Conservation (phyloP, 805 yeast genomes). For the Cyberlindnera bimundalis region DNA sequence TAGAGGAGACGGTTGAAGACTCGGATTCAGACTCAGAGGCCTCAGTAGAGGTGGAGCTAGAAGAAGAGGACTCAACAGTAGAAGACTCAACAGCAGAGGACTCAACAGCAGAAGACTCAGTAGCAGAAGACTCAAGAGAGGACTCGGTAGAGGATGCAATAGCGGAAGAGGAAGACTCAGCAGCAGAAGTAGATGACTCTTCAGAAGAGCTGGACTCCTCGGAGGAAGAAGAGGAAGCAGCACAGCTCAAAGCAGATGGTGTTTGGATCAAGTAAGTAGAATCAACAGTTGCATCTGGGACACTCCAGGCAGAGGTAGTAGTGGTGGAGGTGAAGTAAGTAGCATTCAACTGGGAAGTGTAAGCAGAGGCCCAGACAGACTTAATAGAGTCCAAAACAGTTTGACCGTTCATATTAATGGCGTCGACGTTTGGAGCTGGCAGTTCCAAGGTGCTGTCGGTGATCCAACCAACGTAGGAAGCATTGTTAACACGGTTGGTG, state of each 20-base stretch:
- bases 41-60: not conserved
- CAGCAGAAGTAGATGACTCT: conserved; percentile 2
- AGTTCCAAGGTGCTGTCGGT: conserved; percentile 27
- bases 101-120: not conserved
- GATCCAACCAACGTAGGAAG: conserved; percentile 33
- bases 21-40: conserved; percentile 1
- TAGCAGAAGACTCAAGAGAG: conserved; percentile 26
- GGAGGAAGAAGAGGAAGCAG: conserved; percentile 9
- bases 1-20: conserved; percentile 1
- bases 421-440: conserved; percentile 38
- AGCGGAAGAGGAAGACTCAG: conserved; percentile 3
- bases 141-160: conserved; percentile 1
- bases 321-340: conserved; percentile 33
- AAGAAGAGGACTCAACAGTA: not conserved
- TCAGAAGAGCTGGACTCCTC: not conserved
- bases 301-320: conserved; percentile 23
- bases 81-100: not conserved
- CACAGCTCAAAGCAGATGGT: conserved; percentile 9
- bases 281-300: conserved; percentile 17
- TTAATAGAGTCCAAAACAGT: conserved; percentile 31
- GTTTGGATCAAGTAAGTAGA: conserved; percentile 14
- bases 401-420: conserved; percentile 33
- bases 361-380: conserved; percentile 33
- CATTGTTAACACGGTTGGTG: conserved; percentile 32
- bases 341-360: conserved; percentile 26